Percentiles rank a stretch among this genome's conserved stretches.
Evolutionary conservation across 2,329 filamentous ascomycete genomes (phyloP).

Genomic region (Fusarium anguioides): DNA sequence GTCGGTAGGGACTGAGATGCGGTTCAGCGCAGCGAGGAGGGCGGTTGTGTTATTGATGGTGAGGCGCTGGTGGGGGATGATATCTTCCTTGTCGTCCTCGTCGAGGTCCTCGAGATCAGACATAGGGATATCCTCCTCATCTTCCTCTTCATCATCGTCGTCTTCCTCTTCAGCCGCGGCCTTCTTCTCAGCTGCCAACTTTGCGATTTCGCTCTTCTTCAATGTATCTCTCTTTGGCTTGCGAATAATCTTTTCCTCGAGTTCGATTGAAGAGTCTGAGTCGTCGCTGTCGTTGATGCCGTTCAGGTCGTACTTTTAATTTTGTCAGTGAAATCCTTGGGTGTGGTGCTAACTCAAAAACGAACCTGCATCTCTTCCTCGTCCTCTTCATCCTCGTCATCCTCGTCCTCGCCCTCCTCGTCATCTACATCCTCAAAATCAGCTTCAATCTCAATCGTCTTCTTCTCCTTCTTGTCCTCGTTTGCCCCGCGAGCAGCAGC

Average conservation of each 20-base stretch:
- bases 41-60: constrained; percentile 98
- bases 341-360: not conserved
- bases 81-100: constrained; percentile 85
- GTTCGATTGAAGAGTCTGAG: constrained; percentile 79
- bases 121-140: constrained; percentile 88
- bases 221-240: constrained; percentile 59
- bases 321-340: not conserved
- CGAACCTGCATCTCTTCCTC: constrained; percentile 49
- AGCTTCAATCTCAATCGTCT: constrained; percentile 54
- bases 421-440: constrained; percentile 49
- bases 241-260: constrained; percentile 76
- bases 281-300: constrained; percentile 70
- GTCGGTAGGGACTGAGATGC: constrained; percentile 75
- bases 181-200: constrained; percentile 43
- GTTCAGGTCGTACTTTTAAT: constrained; percentile 61
- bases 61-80: constrained; percentile 89
- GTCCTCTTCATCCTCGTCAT: constrained; percentile 33
- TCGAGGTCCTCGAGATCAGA: constrained; percentile 84
- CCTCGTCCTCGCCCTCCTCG: constrained; percentile 53
- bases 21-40: constrained; percentile 81
- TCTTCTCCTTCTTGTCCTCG: constrained; percentile 49
- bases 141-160: constrained; percentile 74
- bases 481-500: constrained; percentile 43
- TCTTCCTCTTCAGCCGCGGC: constrained; percentile 51
- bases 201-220: constrained; percentile 46